These are phyloP conservation scores for Juncus effusus DNA, from an alignment of 176 grass and related monocot species.

Conservation along the genomic window DNA sequence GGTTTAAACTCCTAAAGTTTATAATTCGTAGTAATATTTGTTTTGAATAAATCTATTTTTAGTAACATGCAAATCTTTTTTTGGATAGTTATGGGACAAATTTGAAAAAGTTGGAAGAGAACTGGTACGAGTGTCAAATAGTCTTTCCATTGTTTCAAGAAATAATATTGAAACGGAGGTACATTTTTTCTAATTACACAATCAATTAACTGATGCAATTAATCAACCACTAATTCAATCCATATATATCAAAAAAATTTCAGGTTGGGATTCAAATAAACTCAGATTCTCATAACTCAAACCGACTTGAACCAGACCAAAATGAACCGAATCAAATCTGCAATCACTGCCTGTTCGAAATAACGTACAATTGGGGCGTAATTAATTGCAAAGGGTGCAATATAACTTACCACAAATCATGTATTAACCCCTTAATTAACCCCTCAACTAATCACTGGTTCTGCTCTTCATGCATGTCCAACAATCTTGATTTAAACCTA, in stretches of 20 bases:
- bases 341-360: slow-evolving; percentile 37
- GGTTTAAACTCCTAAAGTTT: neutral
- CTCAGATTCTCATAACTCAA: slow-evolving; percentile 22
- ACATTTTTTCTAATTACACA: slow-evolving; percentile 21
- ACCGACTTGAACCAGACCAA: slow-evolving; percentile 37
- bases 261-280: slow-evolving; percentile 14
- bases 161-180: slow-evolving; percentile 51
- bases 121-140: slow-evolving; percentile 58
- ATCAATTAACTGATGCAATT: slow-evolving; percentile 22
- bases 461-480: slow-evolving; percentile 40
- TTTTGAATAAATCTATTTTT: slow-evolving; percentile 6
- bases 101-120: slow-evolving; percentile 66
- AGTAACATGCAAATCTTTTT: slow-evolving; percentile 8
- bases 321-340: slow-evolving; percentile 28
- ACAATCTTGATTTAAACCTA: neutral
- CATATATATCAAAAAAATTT: slow-evolving; percentile 9
- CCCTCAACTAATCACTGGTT: slow-evolving; percentile 51
- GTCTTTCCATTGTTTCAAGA: slow-evolving; percentile 75
- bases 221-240: neutral
- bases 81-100: slow-evolving; percentile 61
- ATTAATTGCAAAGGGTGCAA: slow-evolving; percentile 59
- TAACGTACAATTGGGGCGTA: slow-evolving; percentile 39
- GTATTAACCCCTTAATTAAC: slow-evolving; percentile 39
- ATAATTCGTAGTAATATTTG: neutral
- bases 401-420: slow-evolving; percentile 53